Evolutionary conservation across 2,329 filamentous ascomycete species (phyloP), one percentile per base, ranked within the genome.

Genomic region (Aspergillus ibericus): DNA sequence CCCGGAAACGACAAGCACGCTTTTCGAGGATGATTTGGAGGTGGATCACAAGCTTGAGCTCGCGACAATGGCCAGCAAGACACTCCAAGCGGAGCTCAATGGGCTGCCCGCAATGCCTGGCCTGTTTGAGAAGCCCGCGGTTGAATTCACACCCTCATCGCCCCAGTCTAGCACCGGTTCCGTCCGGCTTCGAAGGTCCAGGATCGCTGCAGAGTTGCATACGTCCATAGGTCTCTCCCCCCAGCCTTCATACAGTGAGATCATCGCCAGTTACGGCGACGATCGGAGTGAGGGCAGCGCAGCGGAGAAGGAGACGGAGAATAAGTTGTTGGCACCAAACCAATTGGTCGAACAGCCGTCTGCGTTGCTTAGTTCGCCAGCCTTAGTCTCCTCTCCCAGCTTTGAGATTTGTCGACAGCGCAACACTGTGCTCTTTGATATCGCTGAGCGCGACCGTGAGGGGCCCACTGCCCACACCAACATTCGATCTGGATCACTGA

Each of bases 211-310:
- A 16, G 81, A 81, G 3, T 64, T 83, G 29, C 80, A 82, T 59
- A 76, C 79, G 0, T 79, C 80, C 0, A 73, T 79, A 49, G 77
- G 76, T 15, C 81, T 80, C 1, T 80, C 80, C 2, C 82, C 82
- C 1, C 81, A 83, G 16, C 75, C 81, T 20, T 84, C 83, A 1
- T 75, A 84, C 38, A 81, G 79, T 44, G 82, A 85, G 20, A 78
- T 84, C 42, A 75, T 83, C 38, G 78, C 79, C 40, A 79, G 78
- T n/a, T 82, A 84, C 63, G 78, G 77, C 27, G 77, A 71, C 36
- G 63, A 64, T 40, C 48, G 46, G 8, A 64, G 65, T 36, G 66
- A 66, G 13, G 66, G 66, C 15, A 69, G 63, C 36, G 55, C 54
- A n/a, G 63, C 62, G 34, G 65, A 64, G 9, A 60, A 59, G 5